Conservation (phyloP, 2,329 filamentous ascomycete genomes). For the Arthrobotrys conoides region DNA sequence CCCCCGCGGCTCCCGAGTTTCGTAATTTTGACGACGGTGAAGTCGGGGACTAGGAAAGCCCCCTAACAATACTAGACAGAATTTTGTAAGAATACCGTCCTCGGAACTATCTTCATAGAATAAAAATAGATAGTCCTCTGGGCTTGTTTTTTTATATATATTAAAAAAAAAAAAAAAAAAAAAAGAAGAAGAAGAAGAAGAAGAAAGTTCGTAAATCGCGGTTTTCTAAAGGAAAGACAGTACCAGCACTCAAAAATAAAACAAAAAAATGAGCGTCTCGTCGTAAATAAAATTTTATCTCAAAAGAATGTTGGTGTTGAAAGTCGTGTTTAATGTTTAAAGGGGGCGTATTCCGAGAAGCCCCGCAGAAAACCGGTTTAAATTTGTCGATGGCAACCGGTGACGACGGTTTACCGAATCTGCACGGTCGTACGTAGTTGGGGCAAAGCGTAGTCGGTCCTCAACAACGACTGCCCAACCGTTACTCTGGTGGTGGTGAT, state of each 20-base stretch:
- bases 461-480: conserved; percentile 57
- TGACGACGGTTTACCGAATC: conserved; percentile 56
- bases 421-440: conserved; percentile 41
- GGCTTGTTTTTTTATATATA: conserved; percentile 19
- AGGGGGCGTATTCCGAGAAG: conserved; percentile 54
- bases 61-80: conserved; percentile 58
- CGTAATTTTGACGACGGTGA: conserved; percentile 61
- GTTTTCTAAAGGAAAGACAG: conserved; percentile 22
- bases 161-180: too few species aligned
- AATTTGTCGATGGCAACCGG: conserved; percentile 53
- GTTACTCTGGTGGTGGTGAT: conserved; percentile 23
- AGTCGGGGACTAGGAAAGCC: conserved; percentile 58
- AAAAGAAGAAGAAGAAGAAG: too few species aligned
- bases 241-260: conserved; percentile 24
- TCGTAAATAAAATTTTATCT: conserved; percentile 51
- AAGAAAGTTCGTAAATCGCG: conserved; percentile 21
- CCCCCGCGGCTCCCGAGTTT: conserved; percentile 61
- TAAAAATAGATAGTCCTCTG: conserved; percentile 50
- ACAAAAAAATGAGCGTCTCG: conserved; percentile 46
- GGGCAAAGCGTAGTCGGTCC: conserved; percentile 46
- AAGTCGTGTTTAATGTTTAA: conserved; percentile 44
- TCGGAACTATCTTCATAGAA: conserved; percentile 57
- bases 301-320: conserved; percentile 36
- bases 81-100: conserved; percentile 50
- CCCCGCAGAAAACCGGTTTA: conserved; percentile 59